Conservation (phyloP, 2,329 filamentous ascomycete species). For the Sarocladium kiliense region DNA sequence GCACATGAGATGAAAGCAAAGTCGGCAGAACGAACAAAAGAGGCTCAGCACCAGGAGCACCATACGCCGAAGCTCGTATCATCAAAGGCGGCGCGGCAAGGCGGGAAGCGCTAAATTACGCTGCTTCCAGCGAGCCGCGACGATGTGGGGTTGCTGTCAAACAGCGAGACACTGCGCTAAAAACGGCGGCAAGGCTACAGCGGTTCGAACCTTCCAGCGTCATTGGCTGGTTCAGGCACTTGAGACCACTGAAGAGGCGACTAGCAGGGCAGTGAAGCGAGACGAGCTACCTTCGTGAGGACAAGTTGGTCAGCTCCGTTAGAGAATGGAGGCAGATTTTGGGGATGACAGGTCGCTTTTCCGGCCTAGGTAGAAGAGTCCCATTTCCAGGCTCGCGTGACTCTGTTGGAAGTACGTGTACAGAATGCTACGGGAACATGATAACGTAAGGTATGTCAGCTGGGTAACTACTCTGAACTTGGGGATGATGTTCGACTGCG, state of each 20-base stretch:
- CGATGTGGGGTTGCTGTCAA: background rate
- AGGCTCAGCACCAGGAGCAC: background rate
- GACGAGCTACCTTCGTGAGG: too few relatives aligned
- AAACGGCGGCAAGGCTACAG: background rate
- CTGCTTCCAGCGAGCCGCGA: background rate
- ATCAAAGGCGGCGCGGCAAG: background rate
- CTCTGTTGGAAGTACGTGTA: too few relatives aligned
- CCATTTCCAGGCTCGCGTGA: too few relatives aligned
- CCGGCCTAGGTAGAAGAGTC: too few relatives aligned
- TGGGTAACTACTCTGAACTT: too few relatives aligned
- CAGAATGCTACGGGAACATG: too few relatives aligned
- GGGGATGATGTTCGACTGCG: too few relatives aligned
- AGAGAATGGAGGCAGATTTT: background rate
- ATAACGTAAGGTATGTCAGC: too few relatives aligned
- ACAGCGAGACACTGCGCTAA: background rate
- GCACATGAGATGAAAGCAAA: background rate
- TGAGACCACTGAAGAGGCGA: background rate
- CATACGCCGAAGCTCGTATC: background rate
- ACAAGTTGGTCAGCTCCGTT: too few relatives aligned
- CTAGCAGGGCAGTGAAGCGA: too few relatives aligned
- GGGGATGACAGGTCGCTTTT: too few relatives aligned
- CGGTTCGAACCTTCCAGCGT: too few relatives aligned
- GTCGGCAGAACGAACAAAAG: background rate
- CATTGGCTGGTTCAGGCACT: background rate
- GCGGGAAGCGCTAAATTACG: background rate